Base-by-base conservation (phyloP, 2,329 filamentous ascomycete genomes). In the Septoria linicola region DNA sequence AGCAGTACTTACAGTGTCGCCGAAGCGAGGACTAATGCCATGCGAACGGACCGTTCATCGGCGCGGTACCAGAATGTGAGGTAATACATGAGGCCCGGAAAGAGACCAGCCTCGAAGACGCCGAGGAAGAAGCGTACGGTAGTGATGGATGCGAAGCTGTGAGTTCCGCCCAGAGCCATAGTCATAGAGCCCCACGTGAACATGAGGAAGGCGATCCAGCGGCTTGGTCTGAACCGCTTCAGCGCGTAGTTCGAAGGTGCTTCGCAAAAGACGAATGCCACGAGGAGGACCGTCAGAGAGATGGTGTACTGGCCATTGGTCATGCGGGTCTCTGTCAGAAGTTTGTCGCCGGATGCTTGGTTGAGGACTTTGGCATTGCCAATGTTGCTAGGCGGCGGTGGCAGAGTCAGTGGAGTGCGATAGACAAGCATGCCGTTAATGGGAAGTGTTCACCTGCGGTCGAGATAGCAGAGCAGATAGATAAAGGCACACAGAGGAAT, bases 401-500 rank as follows among this genome's bases (percentile, higher is more conserved):
- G n/a, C n/a, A n/a, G n/a, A n/a, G n/a, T n/a, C n/a, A n/a, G n/a
- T n/a, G n/a, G n/a, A n/a, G n/a, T n/a, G n/a, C n/a, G n/a, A n/a
- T n/a, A n/a, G n/a, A n/a, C n/a, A n/a, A n/a, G n/a, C n/a, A n/a
- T n/a, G n/a, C n/a, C n/a, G n/a, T n/a, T n/a, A n/a, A n/a, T n/a
- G n/a, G n/a, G n/a, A n/a, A n/a, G n/a, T n/a, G n/a, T n/a, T n/a
- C n/a, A n/a, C n/a, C 50, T 54, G 14, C 46, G 81, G 34, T 87
- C 84, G 19, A 87, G 76, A 64, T 84, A 87, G 68, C 81, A 84
- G 17, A 87, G 75, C 39, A 87, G 74, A 66, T 85, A 88, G 43
- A 87, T 84, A 45, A 68, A 71, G 5, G 81, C 80, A n/a, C 76
- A 80, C 11, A 87, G 69, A 1, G 84, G 83, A 11, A 87, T 71